Evolutionary conservation across 2,329 filamentous ascomycete genomes (phyloP), one percentile per base, ranked within the genome.

Genomic region (Alternaria rosae): DNA sequence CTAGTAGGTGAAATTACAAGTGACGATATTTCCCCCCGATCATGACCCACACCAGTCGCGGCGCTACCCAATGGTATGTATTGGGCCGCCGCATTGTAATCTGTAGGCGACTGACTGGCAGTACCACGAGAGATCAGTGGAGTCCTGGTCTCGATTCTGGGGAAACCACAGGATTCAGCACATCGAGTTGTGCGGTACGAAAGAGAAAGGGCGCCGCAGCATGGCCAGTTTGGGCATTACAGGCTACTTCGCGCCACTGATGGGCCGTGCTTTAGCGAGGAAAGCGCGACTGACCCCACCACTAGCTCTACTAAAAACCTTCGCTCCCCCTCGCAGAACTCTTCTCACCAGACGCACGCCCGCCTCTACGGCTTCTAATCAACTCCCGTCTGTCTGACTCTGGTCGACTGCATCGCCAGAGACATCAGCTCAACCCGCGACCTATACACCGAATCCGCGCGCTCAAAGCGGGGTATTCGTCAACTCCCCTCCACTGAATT

Each of bases 401-500:
- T 75, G 75, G 69, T 69, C 71, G 65, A 64, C 65, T 75, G 63
- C 64, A 71, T 57, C 64, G 67, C 72, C 76, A 76, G 75, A 78
- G 76, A 70, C 67, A 68, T 68, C 66, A 68, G 65, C 59, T 65
- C 65, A 69, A 65, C 58, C 59, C 63, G 59, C 64, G 64, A 60
- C 64, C 59, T 60, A 64, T 65, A 60, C 47, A 35, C 55, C 67
- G 66, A 73, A 65, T 61, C 70, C 70, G 70, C 67, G 61, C 63
- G 54, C 54, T 52, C 55, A 68, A 75, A 73, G 78, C 77, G 78
- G 77, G 78, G 77, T 78, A 78, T 70, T 72, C 65, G 65, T 68
- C 60, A 66, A 60, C 65, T 68, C 68, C 64, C 65, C 71, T 74
- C 69, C 66, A 72, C 70, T 71, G 67, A 78, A 75, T 77, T 78